Evolutionary conservation across 2,329 filamentous ascomycete species (phyloP).

Genomic region (Claviceps sp.): DNA sequence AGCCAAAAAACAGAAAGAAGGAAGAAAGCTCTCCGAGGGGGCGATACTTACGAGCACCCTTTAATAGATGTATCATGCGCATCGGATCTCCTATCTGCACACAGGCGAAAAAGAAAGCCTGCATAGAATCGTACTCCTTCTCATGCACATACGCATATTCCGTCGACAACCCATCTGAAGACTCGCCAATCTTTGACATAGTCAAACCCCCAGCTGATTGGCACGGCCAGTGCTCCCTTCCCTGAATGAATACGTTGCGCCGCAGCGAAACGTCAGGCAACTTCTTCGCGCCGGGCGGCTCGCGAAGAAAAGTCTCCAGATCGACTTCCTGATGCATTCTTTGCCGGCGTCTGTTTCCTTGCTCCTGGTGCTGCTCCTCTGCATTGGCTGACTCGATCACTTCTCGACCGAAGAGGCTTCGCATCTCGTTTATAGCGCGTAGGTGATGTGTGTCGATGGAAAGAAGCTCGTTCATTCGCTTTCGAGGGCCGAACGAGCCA

Average conservation of each 20-base stretch:
- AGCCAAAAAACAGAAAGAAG: conserved; percentile 8
- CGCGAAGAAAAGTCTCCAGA: conserved; percentile 39
- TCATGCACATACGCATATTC: conserved; percentile 74
- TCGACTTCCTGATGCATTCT: conserved; percentile 38
- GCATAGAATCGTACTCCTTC: conserved; percentile 56
- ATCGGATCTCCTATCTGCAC: conserved; percentile 80
- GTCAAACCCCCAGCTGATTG: conserved; percentile 67
- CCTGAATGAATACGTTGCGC: conserved; percentile 73
- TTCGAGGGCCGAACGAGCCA: conserved; percentile 5
- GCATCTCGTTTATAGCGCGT: conserved; percentile 87
- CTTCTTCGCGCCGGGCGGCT: conserved; percentile 42
- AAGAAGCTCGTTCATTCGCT: conserved; percentile 27
- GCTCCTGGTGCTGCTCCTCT: conserved; percentile 30
- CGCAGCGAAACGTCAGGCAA: conserved; percentile 59
- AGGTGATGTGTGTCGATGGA: conserved; percentile 54
- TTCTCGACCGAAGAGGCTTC: conserved; percentile 41
- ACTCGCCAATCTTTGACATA: conserved; percentile 50
- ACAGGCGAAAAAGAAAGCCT: conserved; percentile 61
- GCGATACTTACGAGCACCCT: conserved; percentile 21
- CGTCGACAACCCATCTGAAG: conserved; percentile 36
- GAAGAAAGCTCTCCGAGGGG: background rate
- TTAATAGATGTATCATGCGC: conserved; percentile 61
- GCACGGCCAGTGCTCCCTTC: conserved; percentile 76
- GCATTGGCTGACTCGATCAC: conserved; percentile 41
- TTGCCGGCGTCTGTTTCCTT: conserved; percentile 16